Evolutionary conservation across 202 grass and related monocot genomes (phyloP).

Genomic region (Panicum virgatum): DNA sequence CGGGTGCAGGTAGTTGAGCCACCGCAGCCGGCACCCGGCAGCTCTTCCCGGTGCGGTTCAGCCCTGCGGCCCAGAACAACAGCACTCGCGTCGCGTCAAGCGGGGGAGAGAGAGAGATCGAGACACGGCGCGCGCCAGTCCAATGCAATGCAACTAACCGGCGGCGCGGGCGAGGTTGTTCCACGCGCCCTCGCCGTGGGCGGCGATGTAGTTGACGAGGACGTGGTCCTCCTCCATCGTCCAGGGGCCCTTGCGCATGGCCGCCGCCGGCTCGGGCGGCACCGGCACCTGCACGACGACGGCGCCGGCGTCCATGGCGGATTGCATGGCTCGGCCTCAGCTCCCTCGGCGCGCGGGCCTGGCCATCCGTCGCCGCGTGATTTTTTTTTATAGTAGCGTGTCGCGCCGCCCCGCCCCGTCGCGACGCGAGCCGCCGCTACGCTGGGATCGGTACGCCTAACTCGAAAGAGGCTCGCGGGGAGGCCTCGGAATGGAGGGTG

Average conservation of each 20-base stretch:
- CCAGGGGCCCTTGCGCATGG: slow-evolving; percentile 49
- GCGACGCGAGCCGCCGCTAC: too few relatives aligned
- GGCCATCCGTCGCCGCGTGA: neutral
- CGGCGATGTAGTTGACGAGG: slow-evolving; percentile 53
- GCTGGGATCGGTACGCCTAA: too few relatives aligned
- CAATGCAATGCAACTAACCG: neutral
- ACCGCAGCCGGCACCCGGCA: slow-evolving; percentile 55
- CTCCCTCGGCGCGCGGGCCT: neutral
- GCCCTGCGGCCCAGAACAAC: neutral
- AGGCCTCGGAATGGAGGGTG: too few relatives aligned
- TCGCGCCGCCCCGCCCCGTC: too few relatives aligned
- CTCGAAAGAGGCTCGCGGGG: too few relatives aligned
- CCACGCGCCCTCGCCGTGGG: slow-evolving; percentile 52
- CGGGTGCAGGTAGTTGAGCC: slow-evolving; percentile 58
- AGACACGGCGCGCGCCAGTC: too few relatives aligned
- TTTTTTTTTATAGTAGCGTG: neutral
- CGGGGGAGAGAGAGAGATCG: too few relatives aligned
- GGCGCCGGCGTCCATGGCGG: neutral
- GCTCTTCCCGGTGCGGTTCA: slow-evolving; percentile 65
- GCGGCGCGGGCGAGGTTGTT: slow-evolving; percentile 55
- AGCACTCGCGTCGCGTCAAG: too few relatives aligned
- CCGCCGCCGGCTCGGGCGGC: neutral
- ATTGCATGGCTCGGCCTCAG: neutral
- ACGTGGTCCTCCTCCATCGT: slow-evolving; percentile 63
- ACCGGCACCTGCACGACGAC: neutral